A percentile compares a stretch with the other conserved stretches of the same genome.
Evolutionary conservation across 2,329 filamentous ascomycete genomes (phyloP).

Genomic region (Emmonsia crescens): DNA sequence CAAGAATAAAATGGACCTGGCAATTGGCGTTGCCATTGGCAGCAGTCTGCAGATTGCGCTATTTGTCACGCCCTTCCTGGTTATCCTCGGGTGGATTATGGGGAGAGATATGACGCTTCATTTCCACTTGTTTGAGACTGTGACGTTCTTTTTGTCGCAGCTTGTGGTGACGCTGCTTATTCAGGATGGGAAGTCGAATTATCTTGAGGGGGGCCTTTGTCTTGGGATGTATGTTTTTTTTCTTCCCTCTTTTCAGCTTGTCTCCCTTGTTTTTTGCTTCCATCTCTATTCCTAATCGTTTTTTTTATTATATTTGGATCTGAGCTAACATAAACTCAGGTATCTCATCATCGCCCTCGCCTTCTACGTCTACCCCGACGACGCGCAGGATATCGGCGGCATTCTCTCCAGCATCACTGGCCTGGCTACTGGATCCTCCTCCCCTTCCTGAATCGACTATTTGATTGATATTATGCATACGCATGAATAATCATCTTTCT

Average conservation of each 20-base stretch:
- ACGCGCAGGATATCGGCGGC: slow-evolving; percentile 15
- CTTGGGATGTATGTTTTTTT: slow-evolving; percentile 39
- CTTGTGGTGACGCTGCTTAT: slow-evolving; percentile 63
- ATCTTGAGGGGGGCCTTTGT: slow-evolving; percentile 69
- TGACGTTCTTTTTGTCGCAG: slow-evolving; percentile 65
- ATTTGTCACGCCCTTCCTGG: slow-evolving; percentile 68
- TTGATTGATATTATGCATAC: not conserved
- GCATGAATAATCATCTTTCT: not conserved
- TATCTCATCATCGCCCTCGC: slow-evolving; percentile 38
- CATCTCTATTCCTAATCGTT: not conserved
- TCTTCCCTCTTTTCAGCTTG: not conserved
- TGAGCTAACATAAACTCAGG: slow-evolving; percentile 15
- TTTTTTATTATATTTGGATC: not conserved
- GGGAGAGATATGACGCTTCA: slow-evolving; percentile 63
- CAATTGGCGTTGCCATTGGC: slow-evolving; percentile 71
- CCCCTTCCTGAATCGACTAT: not conserved
- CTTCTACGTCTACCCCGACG: slow-evolving; percentile 40
- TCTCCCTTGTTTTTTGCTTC: not conserved
- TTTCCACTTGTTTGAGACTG: slow-evolving; percentile 71
- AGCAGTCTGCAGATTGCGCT: slow-evolving; percentile 75
- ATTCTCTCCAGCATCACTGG: not conserved
- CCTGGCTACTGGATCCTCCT: not conserved
- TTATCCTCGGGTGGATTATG: slow-evolving; percentile 71
- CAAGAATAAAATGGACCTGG: slow-evolving; percentile 57
- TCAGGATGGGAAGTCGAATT: slow-evolving; percentile 74